phyloP scores from a whole-genome alignment of 306 rosid species.

The Hippophae rhamnoides region DNA sequence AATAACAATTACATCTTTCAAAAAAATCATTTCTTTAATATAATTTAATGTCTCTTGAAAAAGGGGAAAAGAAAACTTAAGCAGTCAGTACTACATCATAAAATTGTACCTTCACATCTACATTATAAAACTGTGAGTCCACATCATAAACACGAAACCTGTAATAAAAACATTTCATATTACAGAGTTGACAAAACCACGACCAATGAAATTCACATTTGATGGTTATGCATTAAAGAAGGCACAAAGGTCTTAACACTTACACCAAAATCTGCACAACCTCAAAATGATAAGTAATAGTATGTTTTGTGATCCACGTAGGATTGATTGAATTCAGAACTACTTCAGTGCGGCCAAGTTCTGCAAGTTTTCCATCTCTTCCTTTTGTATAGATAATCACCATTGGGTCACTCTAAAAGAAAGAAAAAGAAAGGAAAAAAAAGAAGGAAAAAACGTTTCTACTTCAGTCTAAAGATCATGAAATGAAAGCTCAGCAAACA shows the following conservation, averaged over 20 bases:
- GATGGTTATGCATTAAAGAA: conserved; percentile 11
- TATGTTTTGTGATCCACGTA: conserved; percentile 69
- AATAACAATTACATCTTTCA: too few species aligned
- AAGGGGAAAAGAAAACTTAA: conserved; percentile 7
- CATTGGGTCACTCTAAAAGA: conserved; percentile 88
- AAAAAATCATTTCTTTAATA: too few species aligned
- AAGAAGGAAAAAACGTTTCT: too few species aligned
- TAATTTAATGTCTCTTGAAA: neutral
- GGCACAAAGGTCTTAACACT: conserved; percentile 40
- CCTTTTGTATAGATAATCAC: conserved; percentile 62
- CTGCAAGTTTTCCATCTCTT: conserved; percentile 72
- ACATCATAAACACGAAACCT: conserved; percentile 84
- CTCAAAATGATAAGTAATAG: conserved; percentile 69
- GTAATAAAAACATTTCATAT: conserved; percentile 25
- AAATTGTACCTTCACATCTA: conserved; percentile 64
- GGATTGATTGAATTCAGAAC: conserved; percentile 77
- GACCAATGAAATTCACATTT: conserved; percentile 22
- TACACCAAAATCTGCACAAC: conserved; percentile 86
- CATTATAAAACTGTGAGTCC: conserved; percentile 75
- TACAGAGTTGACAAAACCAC: conserved; percentile 23
- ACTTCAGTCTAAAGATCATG: too few species aligned
- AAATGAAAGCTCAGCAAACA: too few species aligned
- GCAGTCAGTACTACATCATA: conserved; percentile 3
- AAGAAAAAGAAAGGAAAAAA: conserved; percentile 1
- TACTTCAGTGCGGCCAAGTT: conserved; percentile 89